A percentile compares a stretch with the other conserved stretches of the same genome.
Conservation (phyloP, 768 basidiomycete species). For the Lyophyllum semitale region DNA sequence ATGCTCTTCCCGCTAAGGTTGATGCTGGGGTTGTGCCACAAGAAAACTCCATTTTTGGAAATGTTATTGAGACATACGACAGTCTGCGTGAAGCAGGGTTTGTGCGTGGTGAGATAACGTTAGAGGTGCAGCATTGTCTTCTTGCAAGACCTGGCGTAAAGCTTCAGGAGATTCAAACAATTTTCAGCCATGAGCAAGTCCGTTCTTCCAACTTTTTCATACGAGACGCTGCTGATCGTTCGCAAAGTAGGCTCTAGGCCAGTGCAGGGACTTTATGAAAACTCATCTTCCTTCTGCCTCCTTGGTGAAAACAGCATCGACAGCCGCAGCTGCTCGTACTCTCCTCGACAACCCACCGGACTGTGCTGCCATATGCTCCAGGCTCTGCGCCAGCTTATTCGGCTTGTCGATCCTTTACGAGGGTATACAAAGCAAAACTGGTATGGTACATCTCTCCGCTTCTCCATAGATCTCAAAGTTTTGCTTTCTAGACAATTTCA, state of each 20-base stretch:
- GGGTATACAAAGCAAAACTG: slow-evolving; percentile 63
- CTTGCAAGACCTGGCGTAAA: slow-evolving; percentile 61
- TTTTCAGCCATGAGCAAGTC: slow-evolving; percentile 85
- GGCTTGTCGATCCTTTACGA: slow-evolving; percentile 62
- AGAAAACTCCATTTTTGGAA: slow-evolving; percentile 78
- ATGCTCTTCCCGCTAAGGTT: slow-evolving; percentile 43
- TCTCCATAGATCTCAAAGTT: neutral
- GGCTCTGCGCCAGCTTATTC: slow-evolving; percentile 59
- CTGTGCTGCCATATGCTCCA: slow-evolving; percentile 77
- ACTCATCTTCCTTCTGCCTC: slow-evolving; percentile 52
- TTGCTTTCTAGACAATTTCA: slow-evolving; percentile 55
- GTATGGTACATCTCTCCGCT: slow-evolving; percentile 29
- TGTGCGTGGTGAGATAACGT: slow-evolving; percentile 58
- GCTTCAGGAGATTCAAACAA: slow-evolving; percentile 51
- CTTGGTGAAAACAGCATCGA: slow-evolving; percentile 65
- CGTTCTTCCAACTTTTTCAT: slow-evolving; percentile 6
- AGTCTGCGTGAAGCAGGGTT: slow-evolving; percentile 52
- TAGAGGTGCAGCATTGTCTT: slow-evolving; percentile 71
- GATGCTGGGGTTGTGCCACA: slow-evolving; percentile 72
- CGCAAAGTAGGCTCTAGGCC: slow-evolving; percentile 67
- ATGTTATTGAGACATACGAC: slow-evolving; percentile 77
- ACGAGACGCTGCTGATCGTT: neutral
- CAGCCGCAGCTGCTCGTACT: slow-evolving; percentile 66
- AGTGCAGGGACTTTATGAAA: slow-evolving; percentile 67
- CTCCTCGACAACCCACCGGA: slow-evolving; percentile 42